Evolutionary conservation across 2,329 filamentous ascomycete species (phyloP).

Genomic region (Didymella exigua): DNA sequence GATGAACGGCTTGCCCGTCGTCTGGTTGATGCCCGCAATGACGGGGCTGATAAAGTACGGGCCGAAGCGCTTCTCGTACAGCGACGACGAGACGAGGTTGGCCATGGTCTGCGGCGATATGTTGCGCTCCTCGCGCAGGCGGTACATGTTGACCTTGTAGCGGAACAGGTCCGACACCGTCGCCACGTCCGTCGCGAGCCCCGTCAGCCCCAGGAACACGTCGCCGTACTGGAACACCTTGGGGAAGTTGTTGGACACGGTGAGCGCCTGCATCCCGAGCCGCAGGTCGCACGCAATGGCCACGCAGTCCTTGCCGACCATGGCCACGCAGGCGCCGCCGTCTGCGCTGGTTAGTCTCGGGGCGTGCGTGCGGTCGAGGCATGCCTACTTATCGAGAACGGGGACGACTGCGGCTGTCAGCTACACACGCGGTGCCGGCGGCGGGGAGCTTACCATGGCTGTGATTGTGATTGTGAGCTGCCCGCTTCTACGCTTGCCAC

Average conservation of each 20-base stretch:
- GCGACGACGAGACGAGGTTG: slow-evolving; percentile 82
- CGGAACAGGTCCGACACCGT: slow-evolving; percentile 97
- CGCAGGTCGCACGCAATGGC: slow-evolving; percentile 99
- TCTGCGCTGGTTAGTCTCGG: slow-evolving; percentile 52
- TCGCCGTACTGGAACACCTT: slow-evolving; percentile 99
- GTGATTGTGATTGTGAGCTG: slow-evolving; percentile 12
- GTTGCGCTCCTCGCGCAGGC: slow-evolving; percentile 94
- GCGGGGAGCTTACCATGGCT: slow-evolving; percentile 48
- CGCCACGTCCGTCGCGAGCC: slow-evolving; percentile 91
- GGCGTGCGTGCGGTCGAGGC: slow-evolving; percentile 11
- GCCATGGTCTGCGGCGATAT: slow-evolving; percentile 95
- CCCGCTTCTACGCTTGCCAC: no score
- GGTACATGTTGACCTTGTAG: slow-evolving; percentile 99
- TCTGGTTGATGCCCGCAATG: slow-evolving; percentile 92
- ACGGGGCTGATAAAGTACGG: slow-evolving; percentile 96
- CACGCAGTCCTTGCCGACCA: slow-evolving; percentile 99
- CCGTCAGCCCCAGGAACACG: slow-evolving; percentile 93
- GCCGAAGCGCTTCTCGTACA: slow-evolving; percentile 96
- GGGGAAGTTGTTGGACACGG: slow-evolving; percentile 99
- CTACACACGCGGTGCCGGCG: slow-evolving; percentile 17
- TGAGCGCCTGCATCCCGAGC: slow-evolving; percentile 93
- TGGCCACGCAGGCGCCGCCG: slow-evolving; percentile 95
- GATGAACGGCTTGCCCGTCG: slow-evolving; percentile 93
- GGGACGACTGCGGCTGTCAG: slow-evolving; percentile 70
- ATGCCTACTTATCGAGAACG: slow-evolving; percentile 87